Percentiles rank a stretch among this genome's conserved stretches.
Evolutionary conservation across 2,329 filamentous ascomycete genomes (phyloP).

Genomic region (Fusarium sublunatum): DNA sequence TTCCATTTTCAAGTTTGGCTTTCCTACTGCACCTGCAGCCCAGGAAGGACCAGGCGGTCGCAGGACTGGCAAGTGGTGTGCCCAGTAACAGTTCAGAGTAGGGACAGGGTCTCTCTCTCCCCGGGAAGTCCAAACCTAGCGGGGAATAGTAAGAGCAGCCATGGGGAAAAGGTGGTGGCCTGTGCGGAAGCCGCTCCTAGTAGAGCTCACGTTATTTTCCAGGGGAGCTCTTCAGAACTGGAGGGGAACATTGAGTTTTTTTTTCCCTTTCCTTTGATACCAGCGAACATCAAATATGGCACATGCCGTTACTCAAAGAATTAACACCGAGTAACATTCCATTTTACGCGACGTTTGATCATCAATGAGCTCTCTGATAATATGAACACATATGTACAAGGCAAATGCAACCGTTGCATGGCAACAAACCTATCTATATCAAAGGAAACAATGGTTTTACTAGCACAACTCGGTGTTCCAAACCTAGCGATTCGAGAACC

Average conservation of each 20-base stretch:
- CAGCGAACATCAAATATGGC: too few species aligned
- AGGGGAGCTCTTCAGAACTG: constrained; percentile 24
- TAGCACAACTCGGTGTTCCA: constrained; percentile 1
- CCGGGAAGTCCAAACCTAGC: constrained; percentile 33
- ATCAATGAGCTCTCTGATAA: not conserved
- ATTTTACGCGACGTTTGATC: too few species aligned
- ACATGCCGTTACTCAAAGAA: too few species aligned
- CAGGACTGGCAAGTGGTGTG: constrained; percentile 43
- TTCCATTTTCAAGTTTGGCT: constrained; percentile 10
- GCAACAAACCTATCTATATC: not conserved
- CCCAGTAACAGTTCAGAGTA: not conserved
- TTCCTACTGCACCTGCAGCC: constrained; percentile 32
- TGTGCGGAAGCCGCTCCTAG: constrained; percentile 30
- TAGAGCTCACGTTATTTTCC: constrained; percentile 27
- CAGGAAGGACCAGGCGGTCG: constrained; percentile 43
- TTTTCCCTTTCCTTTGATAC: not conserved
- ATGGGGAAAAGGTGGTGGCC: constrained; percentile 32
- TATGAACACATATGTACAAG: not conserved
- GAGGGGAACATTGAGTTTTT: constrained; percentile 6
- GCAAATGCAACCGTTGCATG: constrained; percentile 10
- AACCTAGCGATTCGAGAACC: constrained; percentile 32
- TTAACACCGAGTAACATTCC: too few species aligned
- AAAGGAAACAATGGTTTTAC: not conserved
- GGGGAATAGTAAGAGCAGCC: constrained; percentile 32
- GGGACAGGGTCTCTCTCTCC: constrained; percentile 33